These are phyloP conservation scores for Diaporthe sp. DNA, from an alignment of 2,329 filamentous ascomycete species.

Conservation along the genomic window DNA sequence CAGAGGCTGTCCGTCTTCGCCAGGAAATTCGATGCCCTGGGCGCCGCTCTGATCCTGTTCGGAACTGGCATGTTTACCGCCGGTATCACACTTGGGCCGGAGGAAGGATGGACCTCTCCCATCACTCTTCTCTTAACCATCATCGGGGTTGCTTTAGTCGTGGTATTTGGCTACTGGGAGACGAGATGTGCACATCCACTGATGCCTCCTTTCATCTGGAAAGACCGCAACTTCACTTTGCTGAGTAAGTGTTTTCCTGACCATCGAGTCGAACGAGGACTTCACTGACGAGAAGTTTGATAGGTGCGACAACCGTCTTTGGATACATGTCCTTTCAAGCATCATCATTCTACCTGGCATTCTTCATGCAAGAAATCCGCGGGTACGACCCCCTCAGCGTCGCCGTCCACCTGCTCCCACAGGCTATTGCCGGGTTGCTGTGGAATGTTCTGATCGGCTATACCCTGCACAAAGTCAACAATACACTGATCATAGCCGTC, in stretches of 20 bases:
- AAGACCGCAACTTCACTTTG: conserved; percentile 72
- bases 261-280: not conserved
- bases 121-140: conserved; percentile 73
- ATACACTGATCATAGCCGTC: conserved; percentile 68
- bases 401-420: conserved; percentile 72
- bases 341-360: conserved; percentile 70
- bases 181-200: conserved; percentile 58
- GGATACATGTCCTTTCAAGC: conserved; percentile 73
- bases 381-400: conserved; percentile 64
- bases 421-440: conserved; percentile 70
- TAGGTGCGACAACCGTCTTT: conserved; percentile 65
- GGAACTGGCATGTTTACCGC: conserved; percentile 74
- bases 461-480: conserved; percentile 71
- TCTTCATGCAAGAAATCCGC: conserved; percentile 72
- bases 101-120: conserved; percentile 69
- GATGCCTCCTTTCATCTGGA: conserved; percentile 66
- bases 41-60: conserved; percentile 69
- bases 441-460: conserved; percentile 73
- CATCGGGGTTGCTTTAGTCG: conserved; percentile 66
- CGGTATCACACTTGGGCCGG: conserved; percentile 66
- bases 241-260: conserved; percentile 48
- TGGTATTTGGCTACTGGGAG: conserved; percentile 72
- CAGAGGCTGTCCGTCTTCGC: conserved; percentile 53
- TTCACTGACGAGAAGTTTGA: conserved; percentile 44
- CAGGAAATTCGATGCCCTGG: conserved; percentile 69